A percentile compares a stretch with the other conserved stretches of the same genome.
These are phyloP conservation scores for Arthrobotrys pseudoclavata DNA, from an alignment of 2,329 filamentous ascomycete species.

Conservation along the genomic window DNA sequence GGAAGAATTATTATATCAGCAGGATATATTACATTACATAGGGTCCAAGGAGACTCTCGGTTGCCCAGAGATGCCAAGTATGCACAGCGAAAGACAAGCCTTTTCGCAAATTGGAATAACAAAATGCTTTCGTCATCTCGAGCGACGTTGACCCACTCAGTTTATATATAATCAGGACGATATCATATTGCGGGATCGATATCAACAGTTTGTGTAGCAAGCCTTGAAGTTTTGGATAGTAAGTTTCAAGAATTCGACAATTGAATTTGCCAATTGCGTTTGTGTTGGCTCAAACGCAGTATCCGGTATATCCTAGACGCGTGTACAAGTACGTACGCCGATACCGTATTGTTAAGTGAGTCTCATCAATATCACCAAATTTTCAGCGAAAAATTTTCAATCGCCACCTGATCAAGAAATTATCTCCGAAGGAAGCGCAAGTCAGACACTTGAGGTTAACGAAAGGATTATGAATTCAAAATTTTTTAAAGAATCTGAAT, in stretches of 20 bases:
- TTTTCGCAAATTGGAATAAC: constrained; percentile 35
- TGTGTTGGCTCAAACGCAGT: not conserved
- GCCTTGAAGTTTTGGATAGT: not conserved
- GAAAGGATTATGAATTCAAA: constrained; percentile 22
- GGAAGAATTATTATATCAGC: not conserved
- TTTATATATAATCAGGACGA: not conserved
- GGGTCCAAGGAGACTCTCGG: not conserved
- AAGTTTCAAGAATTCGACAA: not conserved
- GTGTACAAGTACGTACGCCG: too few species aligned
- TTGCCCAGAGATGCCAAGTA: constrained; percentile 34
- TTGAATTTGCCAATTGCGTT: not conserved
- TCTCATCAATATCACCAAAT: too few species aligned
- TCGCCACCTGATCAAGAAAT: constrained; percentile 18
- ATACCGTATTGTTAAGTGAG: too few species aligned
- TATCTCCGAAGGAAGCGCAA: constrained; percentile 23
- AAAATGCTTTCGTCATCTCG: constrained; percentile 17
- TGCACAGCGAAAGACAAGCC: constrained; percentile 41
- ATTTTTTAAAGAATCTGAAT: not conserved
- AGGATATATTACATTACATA: not conserved
- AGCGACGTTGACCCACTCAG: not conserved
- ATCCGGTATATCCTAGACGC: too few species aligned
- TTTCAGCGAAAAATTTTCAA: not conserved
- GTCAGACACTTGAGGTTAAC: not conserved
- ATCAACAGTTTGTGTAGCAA: not conserved
- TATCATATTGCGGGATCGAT: not conserved